Base-by-base conservation (phyloP, 176 grass and related monocot genomes). In the Bolboschoenus planiculmis region DNA sequence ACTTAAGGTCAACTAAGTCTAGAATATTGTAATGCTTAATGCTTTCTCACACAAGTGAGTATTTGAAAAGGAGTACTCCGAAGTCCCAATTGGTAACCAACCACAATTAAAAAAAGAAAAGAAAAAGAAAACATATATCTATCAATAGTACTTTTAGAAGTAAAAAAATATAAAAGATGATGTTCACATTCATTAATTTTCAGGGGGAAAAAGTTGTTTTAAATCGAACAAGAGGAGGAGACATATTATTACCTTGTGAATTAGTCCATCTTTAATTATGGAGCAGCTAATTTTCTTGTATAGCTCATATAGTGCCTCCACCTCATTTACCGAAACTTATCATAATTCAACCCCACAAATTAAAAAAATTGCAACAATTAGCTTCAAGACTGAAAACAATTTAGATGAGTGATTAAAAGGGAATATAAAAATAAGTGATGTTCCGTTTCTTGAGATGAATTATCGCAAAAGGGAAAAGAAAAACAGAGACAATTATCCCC, bases 211-310 rank as follows among this genome's bases (percentile, higher is more conserved):
- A 42, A 1, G n/a, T 37, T 72, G 3, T 40, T 2, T 39, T 5
- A 72, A 10, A 16, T n/a, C n/a, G 39, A 55, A n/a, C 48, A 51
- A 16, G 16, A 18, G 4, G 7, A n/a, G 20, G 44, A 47, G 13
- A 56, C 16, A 74, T 24, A 74, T 1, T 75, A 47, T 75, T 75
- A n/a, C 94, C 94, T 97, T 97, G 89, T 97, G 91, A 18, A 97
- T 97, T 63, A 97, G 73, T 0, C 91, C 91, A 43, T 97, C 94
- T 78, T 91, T 65, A 83, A 93, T 87, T 73, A 93, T 92, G 81
- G 94, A 91, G 79, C 85, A 80, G 85, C 91, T 93, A 64, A 97
- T 77, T 86, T 88, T 97, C 85, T 90, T 97, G 89, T 93, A 97
- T 44, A 97, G 87, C 84, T 97, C 91, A 53, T 91, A 87, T 23